Conservation (phyloP, 179 eudicot species). For the Amaranthus tricolor region DNA sequence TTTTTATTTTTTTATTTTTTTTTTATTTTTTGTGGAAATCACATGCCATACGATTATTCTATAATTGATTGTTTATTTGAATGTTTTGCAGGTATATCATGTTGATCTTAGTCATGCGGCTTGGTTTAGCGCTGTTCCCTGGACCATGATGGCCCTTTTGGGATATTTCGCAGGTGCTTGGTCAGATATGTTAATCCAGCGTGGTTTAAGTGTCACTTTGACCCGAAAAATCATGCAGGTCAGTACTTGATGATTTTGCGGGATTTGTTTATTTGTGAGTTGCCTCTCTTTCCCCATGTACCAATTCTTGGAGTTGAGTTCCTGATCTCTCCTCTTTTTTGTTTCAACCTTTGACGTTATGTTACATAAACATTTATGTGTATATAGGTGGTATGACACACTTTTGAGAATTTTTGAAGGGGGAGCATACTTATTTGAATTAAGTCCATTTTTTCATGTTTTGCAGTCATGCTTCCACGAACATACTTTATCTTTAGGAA, state of each 20-base stretch:
- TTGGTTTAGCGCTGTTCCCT: slow-evolving; percentile 99
- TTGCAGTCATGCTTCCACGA: not conserved
- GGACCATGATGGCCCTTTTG: slow-evolving; percentile 91
- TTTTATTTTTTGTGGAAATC: not conserved
- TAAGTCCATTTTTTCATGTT: not conserved
- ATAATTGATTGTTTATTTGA: not conserved
- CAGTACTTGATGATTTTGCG: not conserved
- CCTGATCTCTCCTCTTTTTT: not conserved
- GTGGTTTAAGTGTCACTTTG: slow-evolving; percentile 68
- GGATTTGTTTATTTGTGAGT: not conserved
- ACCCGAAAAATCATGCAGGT: slow-evolving; percentile 99
- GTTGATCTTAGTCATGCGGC: slow-evolving; percentile 98
- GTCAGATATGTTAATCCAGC: slow-evolving; percentile 77
- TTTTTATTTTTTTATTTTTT: no score
- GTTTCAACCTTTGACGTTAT: not conserved
- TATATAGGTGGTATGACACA: not conserved
- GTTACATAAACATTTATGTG: not conserved
- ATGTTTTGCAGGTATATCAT: slow-evolving; percentile 60
- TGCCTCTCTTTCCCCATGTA: not conserved
- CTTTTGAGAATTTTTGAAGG: not conserved
- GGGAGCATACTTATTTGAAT: not conserved
- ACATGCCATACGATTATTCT: not conserved
- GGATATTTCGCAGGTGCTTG: slow-evolving; percentile 90
- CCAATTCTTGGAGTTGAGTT: not conserved
- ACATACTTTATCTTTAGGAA: not conserved